A percentile compares a stretch with the other conserved stretches of the same genome.
Conservation (phyloP, 2,329 filamentous ascomycete species). For the Paracamarosporium sp. region DNA sequence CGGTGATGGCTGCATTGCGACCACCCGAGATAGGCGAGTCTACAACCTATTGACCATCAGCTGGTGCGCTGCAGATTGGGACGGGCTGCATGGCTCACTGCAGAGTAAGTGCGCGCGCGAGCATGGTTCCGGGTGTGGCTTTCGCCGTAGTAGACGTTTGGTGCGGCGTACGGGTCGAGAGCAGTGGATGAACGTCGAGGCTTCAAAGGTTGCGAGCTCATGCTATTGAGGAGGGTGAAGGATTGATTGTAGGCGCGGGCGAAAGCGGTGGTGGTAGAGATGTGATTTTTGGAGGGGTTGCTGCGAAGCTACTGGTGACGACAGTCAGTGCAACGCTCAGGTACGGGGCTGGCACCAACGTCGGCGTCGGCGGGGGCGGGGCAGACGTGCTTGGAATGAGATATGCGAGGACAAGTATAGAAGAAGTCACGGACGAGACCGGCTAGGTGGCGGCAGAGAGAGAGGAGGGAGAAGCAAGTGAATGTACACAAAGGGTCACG, state of each 20-base stretch:
- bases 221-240: conserved; percentile 38
- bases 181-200: conserved; percentile 49
- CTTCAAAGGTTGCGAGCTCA: conserved; percentile 49
- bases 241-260: conserved; percentile 18
- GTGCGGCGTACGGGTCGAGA: conserved; percentile 64
- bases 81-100: conserved; percentile 51
- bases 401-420: neutral
- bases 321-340: conserved; percentile 1
- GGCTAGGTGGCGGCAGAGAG: neutral
- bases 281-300: conserved; percentile 14
- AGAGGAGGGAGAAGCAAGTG: neutral
- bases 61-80: neutral
- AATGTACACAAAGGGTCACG: neutral
- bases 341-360: neutral
- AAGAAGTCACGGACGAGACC: neutral
- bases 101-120: conserved; percentile 61
- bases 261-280: conserved; percentile 3
- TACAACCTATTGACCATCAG: conserved; percentile 34
- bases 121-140: conserved; percentile 55
- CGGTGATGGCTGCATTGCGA: conserved; percentile 36
- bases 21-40: conserved; percentile 25
- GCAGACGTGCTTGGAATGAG: conserved; percentile 5
- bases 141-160: conserved; percentile 67
- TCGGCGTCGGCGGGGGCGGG: conserved; percentile 11
- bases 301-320: conserved; percentile 11